phyloP scores from a whole-genome alignment of 352 stramenopile genomes.

The Elongisporangium undulatum region DNA sequence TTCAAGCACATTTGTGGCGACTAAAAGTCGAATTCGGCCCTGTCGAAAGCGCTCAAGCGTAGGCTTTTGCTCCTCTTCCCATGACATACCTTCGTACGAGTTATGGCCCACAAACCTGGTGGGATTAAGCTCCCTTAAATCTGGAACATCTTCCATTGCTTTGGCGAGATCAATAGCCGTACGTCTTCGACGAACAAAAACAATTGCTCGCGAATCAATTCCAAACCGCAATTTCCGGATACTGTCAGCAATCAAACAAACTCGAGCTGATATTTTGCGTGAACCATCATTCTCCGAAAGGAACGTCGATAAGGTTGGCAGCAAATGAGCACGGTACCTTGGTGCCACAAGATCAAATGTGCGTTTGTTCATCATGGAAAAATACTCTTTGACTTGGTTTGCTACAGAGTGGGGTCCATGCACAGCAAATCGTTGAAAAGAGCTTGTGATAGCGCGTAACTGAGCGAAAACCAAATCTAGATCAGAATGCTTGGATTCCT shows the following conservation, averaged over 20 bases:
- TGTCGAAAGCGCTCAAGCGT: conserved; percentile 66
- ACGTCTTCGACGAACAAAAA: conserved; percentile 68
- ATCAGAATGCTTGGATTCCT: conserved; percentile 13
- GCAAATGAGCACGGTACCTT: conserved; percentile 28
- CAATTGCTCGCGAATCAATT: conserved; percentile 64
- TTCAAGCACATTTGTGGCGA: conserved; percentile 79
- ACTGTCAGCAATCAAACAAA: conserved; percentile 42
- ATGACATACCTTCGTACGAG: conserved; percentile 77
- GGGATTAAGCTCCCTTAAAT: conserved; percentile 53
- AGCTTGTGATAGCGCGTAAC: conserved; percentile 35
- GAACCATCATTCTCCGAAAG: conserved; percentile 16
- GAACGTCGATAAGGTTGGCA: conserved; percentile 19
- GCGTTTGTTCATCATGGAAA: conserved; percentile 20
- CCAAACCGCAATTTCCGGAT: conserved; percentile 39
- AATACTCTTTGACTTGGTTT: conserved; percentile 25
- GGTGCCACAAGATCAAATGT: conserved; percentile 26
- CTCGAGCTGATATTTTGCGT: conserved; percentile 46
- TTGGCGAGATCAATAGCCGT: conserved; percentile 66
- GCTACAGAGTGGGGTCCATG: conserved; percentile 35
- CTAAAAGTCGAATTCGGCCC: conserved; percentile 59
- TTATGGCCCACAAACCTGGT: conserved; percentile 79
- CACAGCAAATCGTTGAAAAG: conserved; percentile 49
- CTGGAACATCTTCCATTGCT: conserved; percentile 53
- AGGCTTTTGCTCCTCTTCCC: conserved; percentile 72
- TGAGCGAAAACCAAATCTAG: conserved; percentile 42